Evolutionary conservation across 2,329 filamentous ascomycete species (phyloP).

Genomic region (Fusarium sp.): DNA sequence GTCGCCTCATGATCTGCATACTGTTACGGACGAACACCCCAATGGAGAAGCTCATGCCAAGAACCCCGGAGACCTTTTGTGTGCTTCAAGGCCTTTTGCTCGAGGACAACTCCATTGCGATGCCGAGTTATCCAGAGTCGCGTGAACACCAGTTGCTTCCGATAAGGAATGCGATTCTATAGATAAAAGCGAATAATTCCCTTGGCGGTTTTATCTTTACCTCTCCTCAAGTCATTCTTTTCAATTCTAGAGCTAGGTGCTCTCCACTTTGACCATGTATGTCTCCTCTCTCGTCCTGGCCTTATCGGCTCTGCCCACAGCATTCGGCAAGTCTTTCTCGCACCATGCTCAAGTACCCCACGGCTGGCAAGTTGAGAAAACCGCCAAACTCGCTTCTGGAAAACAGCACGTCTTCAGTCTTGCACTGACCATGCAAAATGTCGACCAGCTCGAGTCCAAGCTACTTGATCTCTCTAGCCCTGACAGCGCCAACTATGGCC

Average conservation of each 20-base stretch:
- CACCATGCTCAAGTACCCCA: constrained; percentile 13
- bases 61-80: constrained; percentile 28
- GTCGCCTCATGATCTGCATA: constrained; percentile 19
- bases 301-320: constrained; percentile 10
- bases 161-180: too few relatives aligned
- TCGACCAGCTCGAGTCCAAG: constrained; percentile 32
- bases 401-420: constrained; percentile 36
- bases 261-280: constrained; percentile 9
- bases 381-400: neutral
- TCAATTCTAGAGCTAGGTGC: neutral
- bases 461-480: constrained; percentile 34
- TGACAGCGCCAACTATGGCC: constrained; percentile 28
- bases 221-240: constrained; percentile 1
- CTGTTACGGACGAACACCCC: constrained; percentile 14
- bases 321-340: constrained; percentile 23
- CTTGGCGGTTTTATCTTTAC: neutral
- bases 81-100: neutral
- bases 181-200: neutral
- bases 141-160: neutral
- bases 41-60: constrained; percentile 30
- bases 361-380: constrained; percentile 21
- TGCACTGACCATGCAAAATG: constrained; percentile 31
- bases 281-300: constrained; percentile 21
- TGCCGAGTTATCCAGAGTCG: constrained; percentile 34
- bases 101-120: constrained; percentile 2